Base-by-base conservation (phyloP, 345 rosid genomes). In the Corchorus capsularis region DNA sequence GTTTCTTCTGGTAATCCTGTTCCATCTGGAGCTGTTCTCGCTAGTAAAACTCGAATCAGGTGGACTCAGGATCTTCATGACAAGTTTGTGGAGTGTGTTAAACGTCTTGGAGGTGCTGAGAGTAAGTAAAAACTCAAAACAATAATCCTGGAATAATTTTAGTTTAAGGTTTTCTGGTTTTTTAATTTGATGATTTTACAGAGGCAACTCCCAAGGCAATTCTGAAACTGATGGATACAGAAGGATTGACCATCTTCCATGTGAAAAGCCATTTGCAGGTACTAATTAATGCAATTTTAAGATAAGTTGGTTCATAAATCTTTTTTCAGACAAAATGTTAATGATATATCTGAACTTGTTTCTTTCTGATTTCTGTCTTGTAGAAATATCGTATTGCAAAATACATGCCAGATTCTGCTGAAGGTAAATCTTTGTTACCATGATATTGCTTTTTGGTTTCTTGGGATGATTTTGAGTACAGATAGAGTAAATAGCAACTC, bases 191-290 rank as follows among this genome's bases (percentile, higher is more conserved):
- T 54, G 57, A 79, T 75, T 47, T 59, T 5, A 56, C 69, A 93
- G 98, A 88, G 79, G 98, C 98, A 16, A 93, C 98, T 0, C 99
- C 99, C 0, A 96, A 93, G 91, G 92, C 95, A 7, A 88, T 96
- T 73, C 71, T 96, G 80, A 92, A 88, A 93, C 86, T 92, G 69
- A 96, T 96, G 99, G 94, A 90, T 67, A 87, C 89, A 0, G 91
- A 91, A 56, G 97, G 94, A 72, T 83, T 96, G 78, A 92, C 99
- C 39, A 93, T 96, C 74, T 96, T 92, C 79, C 99, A 96, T 85
- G 94, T 96, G 6, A 96, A 96, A 86, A 93, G 99, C 82, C 99
- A 93, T 76, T 82, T 96, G 89, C 99, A 95, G 93, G 94, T 92
- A 53, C 39, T 62, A 22, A n/a, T 46, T 62, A 22, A n/a, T 71